Conservation (phyloP, 768 basidiomycete genomes). For the Suillus subalutaceus region DNA sequence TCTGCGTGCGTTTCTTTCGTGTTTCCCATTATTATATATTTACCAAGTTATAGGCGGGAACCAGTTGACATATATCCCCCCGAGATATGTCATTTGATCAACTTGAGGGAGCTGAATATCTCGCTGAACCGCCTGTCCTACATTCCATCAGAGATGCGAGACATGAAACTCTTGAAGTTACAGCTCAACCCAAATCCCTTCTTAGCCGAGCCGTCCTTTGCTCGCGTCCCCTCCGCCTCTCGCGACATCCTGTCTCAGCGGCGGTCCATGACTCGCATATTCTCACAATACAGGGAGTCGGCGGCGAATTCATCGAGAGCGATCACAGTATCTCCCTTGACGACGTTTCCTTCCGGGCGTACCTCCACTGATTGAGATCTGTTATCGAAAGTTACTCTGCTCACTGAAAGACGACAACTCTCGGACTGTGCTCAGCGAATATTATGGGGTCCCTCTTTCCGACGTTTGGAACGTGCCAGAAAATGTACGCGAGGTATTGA, state of each 20-base stretch:
- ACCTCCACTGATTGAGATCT: conserved; percentile 40
- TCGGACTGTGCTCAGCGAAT: conserved; percentile 22
- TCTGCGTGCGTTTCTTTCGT: conserved; percentile 50
- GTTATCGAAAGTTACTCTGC: conserved; percentile 40
- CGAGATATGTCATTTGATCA: conserved; percentile 56
- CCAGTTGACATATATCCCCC: conserved; percentile 55
- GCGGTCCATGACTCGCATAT: conserved; percentile 19
- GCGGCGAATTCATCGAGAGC: conserved; percentile 7
- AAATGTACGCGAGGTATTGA: conserved; percentile 27
- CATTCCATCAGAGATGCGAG: conserved; percentile 67
- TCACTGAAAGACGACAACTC: conserved; percentile 18
- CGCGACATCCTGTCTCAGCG: conserved; percentile 13
- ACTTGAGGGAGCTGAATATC: conserved; percentile 63
- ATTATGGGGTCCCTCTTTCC: conserved; percentile 35
- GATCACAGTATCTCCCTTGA: conserved; percentile 23
- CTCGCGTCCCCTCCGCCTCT: conserved; percentile 14
- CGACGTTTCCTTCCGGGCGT: conserved; percentile 21
- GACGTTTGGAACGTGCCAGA: conserved; percentile 31
- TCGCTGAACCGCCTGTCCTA: conserved; percentile 59
- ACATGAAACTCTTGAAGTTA: conserved; percentile 54
- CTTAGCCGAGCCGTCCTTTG: conserved; percentile 36
- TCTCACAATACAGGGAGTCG: conserved; percentile 15
- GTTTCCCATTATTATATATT: background rate
- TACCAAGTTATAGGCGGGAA: conserved; percentile 52
- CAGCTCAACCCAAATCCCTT: conserved; percentile 65